Evolutionary conservation across 1,139 yeast species (phyloP), one percentile per base, ranked within the genome.

Genomic region (Saccharomyces hybrid): DNA sequence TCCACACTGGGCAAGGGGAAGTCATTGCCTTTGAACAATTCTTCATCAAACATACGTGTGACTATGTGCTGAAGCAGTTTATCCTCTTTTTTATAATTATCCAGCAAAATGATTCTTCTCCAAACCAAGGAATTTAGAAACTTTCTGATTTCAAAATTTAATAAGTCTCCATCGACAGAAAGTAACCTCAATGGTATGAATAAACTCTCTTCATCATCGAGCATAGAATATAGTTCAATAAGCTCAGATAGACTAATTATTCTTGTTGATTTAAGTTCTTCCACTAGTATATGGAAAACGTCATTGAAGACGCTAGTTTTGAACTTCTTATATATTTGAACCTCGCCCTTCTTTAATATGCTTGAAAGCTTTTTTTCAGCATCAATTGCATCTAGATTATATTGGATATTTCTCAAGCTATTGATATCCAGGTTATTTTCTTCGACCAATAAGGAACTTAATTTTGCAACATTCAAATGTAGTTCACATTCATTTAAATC

Each of bases 381-480:
- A 57, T 82, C 75, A 26, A 79, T 68, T 28, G 72, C 64, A 47
- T 77, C 77, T 31, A 83, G 69, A 41, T 75, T 74, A 20, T 73
- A 73, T 59, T 82, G 84, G n/a, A 82, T 74, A 16, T 72, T 78
- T 25, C 66, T 69, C 6, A 79, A 58, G 16, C 67, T 57, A 11
- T 48, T 27, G 7, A 55, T 28, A 26, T 63, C 50, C 1, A 53
- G 53, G 4, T 59, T 56, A 11, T 54, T 58, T 2, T 51, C 57
- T 4, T 60, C 59, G 5, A 60, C 63, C 0, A 73, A 75, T 3
- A 77, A 59, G 2, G 72, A 70, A 30, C 77, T 64, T 41, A 89
- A 70, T 67, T 88, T 89, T 4, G 95, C 91, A 54, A 89, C 73
- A 50, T 90, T 85, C 58, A 83, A 75, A 61, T 84, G 83, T 44